Percentiles rank a stretch among this genome's conserved stretches.
Evolutionary conservation across 2,329 filamentous ascomycete species (phyloP).

Genomic region (Paecilomyces fulvus): DNA sequence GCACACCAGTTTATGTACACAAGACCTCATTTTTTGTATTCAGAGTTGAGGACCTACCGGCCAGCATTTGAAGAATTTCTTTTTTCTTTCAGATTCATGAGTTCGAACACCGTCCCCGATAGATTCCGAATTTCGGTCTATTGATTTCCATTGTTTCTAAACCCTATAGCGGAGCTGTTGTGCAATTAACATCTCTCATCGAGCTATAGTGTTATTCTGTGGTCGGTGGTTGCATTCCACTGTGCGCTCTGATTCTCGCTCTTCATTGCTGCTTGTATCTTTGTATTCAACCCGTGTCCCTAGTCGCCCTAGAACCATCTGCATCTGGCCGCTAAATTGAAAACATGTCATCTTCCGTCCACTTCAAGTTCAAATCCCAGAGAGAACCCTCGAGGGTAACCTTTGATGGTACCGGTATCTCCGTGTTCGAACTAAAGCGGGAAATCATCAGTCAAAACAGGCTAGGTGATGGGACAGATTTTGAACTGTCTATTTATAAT

Average conservation of each 20-base stretch:
- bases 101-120: slow-evolving; percentile 17
- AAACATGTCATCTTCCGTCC: slow-evolving; percentile 90
- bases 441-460: slow-evolving; percentile 95
- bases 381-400: slow-evolving; percentile 90
- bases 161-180: slow-evolving; percentile 3
- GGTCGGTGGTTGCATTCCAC: not conserved
- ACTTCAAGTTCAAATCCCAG: slow-evolving; percentile 99
- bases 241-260: slow-evolving; percentile 7
- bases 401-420: slow-evolving; percentile 96
- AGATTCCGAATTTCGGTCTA: slow-evolving; percentile 17
- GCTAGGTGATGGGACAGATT: slow-evolving; percentile 90
- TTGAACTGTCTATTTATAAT: slow-evolving; percentile 89
- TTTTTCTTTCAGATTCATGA: slow-evolving; percentile 11
- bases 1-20: slow-evolving; percentile 20
- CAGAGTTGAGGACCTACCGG: slow-evolving; percentile 20
- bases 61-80: slow-evolving; percentile 18
- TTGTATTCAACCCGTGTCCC: slow-evolving; percentile 18
- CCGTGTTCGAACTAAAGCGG: slow-evolving; percentile 96
- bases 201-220: slow-evolving; percentile 7
- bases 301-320: slow-evolving; percentile 20
- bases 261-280: slow-evolving; percentile 17
- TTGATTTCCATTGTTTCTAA: slow-evolving; percentile 10
- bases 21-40: slow-evolving; percentile 26
- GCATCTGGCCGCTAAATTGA: slow-evolving; percentile 26
- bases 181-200: slow-evolving; percentile 5